Base-by-base conservation (phyloP, 495 filamentous ascomycete species). In the Penicillium robsamsonii region DNA sequence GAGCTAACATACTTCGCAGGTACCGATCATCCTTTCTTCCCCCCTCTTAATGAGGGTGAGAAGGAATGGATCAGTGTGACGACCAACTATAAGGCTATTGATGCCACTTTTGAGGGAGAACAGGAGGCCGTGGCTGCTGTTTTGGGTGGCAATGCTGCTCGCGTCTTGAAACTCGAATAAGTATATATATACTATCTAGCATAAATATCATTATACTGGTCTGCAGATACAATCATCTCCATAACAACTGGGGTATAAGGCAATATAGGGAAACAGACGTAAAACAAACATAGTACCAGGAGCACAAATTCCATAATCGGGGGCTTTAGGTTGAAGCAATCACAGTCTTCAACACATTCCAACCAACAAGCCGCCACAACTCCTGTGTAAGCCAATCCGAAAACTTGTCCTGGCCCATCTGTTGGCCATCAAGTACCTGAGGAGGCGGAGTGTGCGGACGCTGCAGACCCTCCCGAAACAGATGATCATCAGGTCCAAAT, bases 1-100 rank as follows among this genome's bases (percentile, higher is more conserved):
- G 42, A 43, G 27, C 61, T 70, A 35, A 68, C 24, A 37, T 53
- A n/a, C 11, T 31, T 46, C 13, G 25, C 50, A 84, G 82, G 89
- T 18, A 96, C 91, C 3, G 93, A 96, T 70, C 90, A 96, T 73
- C 93, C 93, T 0, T 97, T 97, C 74, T 97, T 96, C 71, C 93
- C 93, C 31, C 92, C 92, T 1, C 61, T 96, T 13, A 76, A 76
- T 25, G 77, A 80, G 40, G 68, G 76, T 22, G 81, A 82, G 51
- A 78, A 78, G 41, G 77, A 87, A 60, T 97, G 93, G 93, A 76
- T 82, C 56, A 97, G 93, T 72, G 91, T 96, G 15, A 83, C 74
- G 41, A 84, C 82, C 7, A 97, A 96, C 64, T 87, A 83, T 53
- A 71, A 80, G 37, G 90, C 91, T 0, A 88, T 96, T 29, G 62